A percentile compares a stretch with the other conserved stretches of the same genome.
phyloP scores from a whole-genome alignment of 2,329 filamentous ascomycete genomes.

The Trichoderma sp. region DNA sequence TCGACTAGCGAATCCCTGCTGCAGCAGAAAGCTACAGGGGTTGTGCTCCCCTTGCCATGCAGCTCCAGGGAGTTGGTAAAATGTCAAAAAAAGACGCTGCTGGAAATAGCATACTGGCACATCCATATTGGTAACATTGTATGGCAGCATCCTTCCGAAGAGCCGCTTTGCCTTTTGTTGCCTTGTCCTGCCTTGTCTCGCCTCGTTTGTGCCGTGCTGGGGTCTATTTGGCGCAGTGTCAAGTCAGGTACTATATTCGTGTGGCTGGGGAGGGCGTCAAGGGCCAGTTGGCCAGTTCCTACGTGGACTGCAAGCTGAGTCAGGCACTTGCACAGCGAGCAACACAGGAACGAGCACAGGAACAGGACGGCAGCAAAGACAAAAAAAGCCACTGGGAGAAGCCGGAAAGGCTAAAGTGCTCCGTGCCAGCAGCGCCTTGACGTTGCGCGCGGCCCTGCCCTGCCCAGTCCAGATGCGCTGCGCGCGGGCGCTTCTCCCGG shows the following conservation, averaged over 20 bases:
- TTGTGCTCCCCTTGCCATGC: conserved; percentile 10
- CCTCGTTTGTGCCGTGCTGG: background rate
- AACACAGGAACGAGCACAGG: too few species aligned
- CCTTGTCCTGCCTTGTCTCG: background rate
- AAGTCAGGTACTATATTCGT: background rate
- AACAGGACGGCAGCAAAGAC: background rate
- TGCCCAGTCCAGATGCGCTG: conserved; percentile 20
- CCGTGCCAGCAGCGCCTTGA: background rate
- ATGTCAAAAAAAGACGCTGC: conserved; percentile 15
- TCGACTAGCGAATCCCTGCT: conserved; percentile 4
- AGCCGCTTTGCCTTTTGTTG: conserved; percentile 5
- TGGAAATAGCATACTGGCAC: conserved; percentile 9
- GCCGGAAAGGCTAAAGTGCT: background rate
- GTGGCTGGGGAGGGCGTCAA: background rate
- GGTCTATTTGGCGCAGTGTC: background rate
- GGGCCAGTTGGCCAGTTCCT: background rate
- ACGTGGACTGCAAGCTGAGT: background rate
- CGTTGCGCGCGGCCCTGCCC: background rate
- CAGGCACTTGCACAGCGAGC: background rate
- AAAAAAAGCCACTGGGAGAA: background rate
- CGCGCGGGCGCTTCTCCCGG: conserved; percentile 9
- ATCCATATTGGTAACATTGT: background rate
- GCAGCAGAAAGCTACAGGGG: background rate
- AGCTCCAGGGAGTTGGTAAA: conserved; percentile 27
- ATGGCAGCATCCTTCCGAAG: conserved; percentile 14